Conservation (phyloP, 2,329 filamentous ascomycete genomes). For the Podosphaera aphanis region DNA sequence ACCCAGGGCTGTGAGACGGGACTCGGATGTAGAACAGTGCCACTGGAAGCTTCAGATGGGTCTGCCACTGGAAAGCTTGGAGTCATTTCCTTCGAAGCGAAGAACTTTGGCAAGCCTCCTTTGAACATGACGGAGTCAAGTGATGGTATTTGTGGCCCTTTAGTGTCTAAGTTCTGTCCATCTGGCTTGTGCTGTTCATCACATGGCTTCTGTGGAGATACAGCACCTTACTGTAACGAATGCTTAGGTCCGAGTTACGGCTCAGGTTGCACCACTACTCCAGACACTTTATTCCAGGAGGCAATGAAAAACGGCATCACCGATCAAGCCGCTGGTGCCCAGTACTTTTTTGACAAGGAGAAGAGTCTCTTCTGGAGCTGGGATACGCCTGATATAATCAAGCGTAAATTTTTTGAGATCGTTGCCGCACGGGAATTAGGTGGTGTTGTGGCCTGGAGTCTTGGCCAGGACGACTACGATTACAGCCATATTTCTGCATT, state of each 20-base stretch:
- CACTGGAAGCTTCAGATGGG: conserved; percentile 29
- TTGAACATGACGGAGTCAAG: background rate
- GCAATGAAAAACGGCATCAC: background rate
- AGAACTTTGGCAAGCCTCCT: background rate
- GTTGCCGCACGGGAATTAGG: conserved; percentile 32
- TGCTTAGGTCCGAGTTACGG: background rate
- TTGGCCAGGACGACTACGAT: conserved; percentile 34
- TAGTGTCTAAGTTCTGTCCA: background rate
- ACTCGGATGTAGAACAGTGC: conserved; percentile 29
- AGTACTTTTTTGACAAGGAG: conserved; percentile 41
- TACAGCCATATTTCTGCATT: background rate
- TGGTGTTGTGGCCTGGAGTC: conserved; percentile 52
- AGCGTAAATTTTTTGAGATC: conserved; percentile 36
- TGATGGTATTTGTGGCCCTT: background rate
- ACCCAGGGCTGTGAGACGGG: conserved; percentile 16
- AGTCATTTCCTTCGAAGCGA: background rate
- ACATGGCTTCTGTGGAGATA: background rate
- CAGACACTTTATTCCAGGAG: background rate
- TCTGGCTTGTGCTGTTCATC: background rate
- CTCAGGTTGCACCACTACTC: background rate
- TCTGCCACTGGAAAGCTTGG: background rate
- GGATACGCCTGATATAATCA: conserved; percentile 38
- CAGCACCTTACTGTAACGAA: background rate
- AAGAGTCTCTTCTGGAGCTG: conserved; percentile 49
- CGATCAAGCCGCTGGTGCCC: conserved; percentile 25